A percentile compares a stretch with the other conserved stretches of the same genome.
Evolutionary conservation across 306 rosid genomes (phyloP).

Genomic region (Spatholobus suberectus): DNA sequence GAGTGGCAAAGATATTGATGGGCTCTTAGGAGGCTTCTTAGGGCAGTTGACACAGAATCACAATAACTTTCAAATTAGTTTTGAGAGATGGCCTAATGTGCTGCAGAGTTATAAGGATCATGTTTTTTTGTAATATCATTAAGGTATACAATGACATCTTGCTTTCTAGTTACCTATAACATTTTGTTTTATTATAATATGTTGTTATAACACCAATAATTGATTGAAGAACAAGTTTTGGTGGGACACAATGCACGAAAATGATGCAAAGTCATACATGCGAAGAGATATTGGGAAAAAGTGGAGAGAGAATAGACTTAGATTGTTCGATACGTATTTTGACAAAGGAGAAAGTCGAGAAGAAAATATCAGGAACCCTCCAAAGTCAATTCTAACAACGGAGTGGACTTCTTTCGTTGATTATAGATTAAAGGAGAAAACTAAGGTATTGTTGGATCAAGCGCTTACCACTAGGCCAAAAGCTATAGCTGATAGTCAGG

Average conservation of each 20-base stretch:
- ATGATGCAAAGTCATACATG: neutral
- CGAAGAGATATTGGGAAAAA: neutral
- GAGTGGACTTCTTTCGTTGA: neutral
- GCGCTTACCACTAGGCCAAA: no score
- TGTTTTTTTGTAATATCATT: no score
- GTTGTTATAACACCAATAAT: neutral
- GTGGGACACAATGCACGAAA: neutral
- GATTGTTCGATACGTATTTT: neutral
- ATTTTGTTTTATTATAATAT: neutral
- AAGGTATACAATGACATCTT: neutral
- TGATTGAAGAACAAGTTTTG: neutral
- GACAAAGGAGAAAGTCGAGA: neutral
- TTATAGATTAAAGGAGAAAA: neutral
- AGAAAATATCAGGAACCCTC: neutral
- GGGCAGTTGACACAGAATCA: neutral
- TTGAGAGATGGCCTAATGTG: no score
- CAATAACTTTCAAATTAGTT: neutral
- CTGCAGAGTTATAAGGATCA: no score
- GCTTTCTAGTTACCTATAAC: neutral
- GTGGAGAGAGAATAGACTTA: neutral
- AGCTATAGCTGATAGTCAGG: no score
- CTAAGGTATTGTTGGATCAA: neutral
- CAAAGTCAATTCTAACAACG: neutral
- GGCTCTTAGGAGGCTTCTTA: neutral
- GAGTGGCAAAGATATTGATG: neutral